Base-by-base conservation (phyloP, 805 yeast species). In the Saccharomycopsis babjevae region DNA sequence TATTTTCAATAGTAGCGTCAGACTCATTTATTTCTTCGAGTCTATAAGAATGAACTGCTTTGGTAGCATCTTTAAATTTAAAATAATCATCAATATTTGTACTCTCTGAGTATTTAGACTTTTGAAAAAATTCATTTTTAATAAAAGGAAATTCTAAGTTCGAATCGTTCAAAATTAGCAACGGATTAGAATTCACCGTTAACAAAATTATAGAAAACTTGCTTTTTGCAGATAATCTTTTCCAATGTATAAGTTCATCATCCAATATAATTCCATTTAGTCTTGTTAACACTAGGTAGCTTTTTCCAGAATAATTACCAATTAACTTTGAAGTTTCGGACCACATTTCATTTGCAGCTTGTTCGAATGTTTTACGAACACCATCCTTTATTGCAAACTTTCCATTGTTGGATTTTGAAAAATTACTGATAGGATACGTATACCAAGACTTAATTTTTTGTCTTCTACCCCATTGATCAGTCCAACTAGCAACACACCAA, bases 401-500 rank as follows among this genome's bases (percentile, higher is more conserved):
- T 25, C 58, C 56, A 18, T 42, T 56, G 5, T 50, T 55, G 13
- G 52, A 38, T 50, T 42, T 72, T 67, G 1, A 67, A 65, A 39
- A 34, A 22, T 39, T 58, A 13, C 65, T 58, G 28, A 58, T 59
- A 66, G 67, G 59, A 73, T 73, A 69, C 68, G 78, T 76, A 66
- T 77, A 79, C 92, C 93, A 88, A 0, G 90, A 79, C 65, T 83
- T 85, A 0, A 85, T 79, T 55, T 77, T 78, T 18, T 84, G 80
- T 13, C 82, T 77, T 3, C 77, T 76, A 0, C 97, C 97, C 69
- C 80, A 79, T 57, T 92, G 93, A 68, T 93, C 97, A 0, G 94
- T 79, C 96, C 97, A 90, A 0, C 96, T 86, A 0, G 89, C 96
- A 25, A 85, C 83, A 54, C 90, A 78, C 97, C 97, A 93, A 59